These are phyloP conservation scores for Dovyalis caffra DNA, from an alignment of 345 rosid species.

Conservation along the genomic window DNA sequence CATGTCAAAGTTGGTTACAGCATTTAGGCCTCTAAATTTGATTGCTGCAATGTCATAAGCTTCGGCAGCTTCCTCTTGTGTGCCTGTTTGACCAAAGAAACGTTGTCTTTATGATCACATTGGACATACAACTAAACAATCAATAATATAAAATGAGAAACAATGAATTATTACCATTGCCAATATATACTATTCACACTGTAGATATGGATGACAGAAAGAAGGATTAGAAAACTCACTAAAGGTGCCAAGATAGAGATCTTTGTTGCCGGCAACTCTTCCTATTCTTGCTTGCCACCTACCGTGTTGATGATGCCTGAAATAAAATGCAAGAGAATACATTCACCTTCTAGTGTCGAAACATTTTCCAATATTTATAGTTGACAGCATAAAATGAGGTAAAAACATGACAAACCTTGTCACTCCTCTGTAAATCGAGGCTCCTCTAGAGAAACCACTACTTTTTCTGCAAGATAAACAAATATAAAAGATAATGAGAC, in stretches of 20 bases:
- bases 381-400: neutral
- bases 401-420: slow-evolving; percentile 53
- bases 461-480: slow-evolving; percentile 53
- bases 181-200: neutral
- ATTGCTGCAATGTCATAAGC: slow-evolving; percentile 85
- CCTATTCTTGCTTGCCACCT: slow-evolving; percentile 99
- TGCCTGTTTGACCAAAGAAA: slow-evolving; percentile 42
- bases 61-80: slow-evolving; percentile 78
- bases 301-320: slow-evolving; percentile 97
- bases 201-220: neutral
- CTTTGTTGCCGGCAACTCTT: slow-evolving; percentile 96
- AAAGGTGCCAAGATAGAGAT: slow-evolving; percentile 95
- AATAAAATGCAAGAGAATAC: neutral
- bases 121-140: neutral
- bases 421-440: slow-evolving; percentile 95
- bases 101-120: neutral
- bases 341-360: neutral
- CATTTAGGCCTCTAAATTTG: slow-evolving; percentile 85
- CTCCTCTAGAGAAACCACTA: slow-evolving; percentile 98
- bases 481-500: neutral
- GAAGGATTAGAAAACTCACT: slow-evolving; percentile 43
- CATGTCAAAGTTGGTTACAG: slow-evolving; percentile 91
- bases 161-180: neutral
- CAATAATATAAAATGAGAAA: neutral
- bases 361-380: no score